These are phyloP conservation scores for Plasmodium inui DNA, from an alignment of 169 alveolate genomes.

Conservation along the genomic window DNA sequence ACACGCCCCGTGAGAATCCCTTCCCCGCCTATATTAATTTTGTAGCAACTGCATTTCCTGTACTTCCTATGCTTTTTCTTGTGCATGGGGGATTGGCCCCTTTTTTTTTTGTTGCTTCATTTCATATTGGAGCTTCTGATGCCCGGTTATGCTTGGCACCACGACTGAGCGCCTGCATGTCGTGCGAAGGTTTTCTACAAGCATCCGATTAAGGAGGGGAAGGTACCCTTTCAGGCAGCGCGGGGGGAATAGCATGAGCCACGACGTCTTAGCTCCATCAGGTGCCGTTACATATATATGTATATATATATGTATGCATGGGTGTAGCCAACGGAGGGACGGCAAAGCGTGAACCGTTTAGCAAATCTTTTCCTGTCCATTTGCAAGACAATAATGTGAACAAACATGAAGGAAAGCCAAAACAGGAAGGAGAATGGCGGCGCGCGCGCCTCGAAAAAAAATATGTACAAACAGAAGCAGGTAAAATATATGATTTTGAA, in stretches of 20 bases:
- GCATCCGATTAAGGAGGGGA: background rate
- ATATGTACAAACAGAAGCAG: conserved; percentile 9
- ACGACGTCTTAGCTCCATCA: background rate
- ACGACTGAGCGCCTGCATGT: background rate
- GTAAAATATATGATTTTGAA: conserved; percentile 30
- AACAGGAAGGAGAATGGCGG: conserved; percentile 6
- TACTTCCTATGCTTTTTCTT: background rate
- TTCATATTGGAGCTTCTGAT: background rate
- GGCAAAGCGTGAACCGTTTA: background rate
- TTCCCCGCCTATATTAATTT: background rate
- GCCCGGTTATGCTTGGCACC: background rate
- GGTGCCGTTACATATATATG: background rate
- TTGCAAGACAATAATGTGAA: background rate
- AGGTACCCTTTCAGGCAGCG: background rate
- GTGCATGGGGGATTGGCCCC: background rate
- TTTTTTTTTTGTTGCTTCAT: background rate
- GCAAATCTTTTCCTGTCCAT: background rate
- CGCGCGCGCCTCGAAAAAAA: background rate
- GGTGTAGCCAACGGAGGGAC: background rate
- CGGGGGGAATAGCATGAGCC: background rate
- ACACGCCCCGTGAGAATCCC: background rate
- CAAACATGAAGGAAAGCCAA: background rate
- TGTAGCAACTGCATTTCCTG: background rate
- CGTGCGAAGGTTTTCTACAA: background rate
- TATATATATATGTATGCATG: background rate